Percentiles rank a stretch among this genome's conserved stretches.
These are phyloP conservation scores for Coniferiporia weirii DNA, from an alignment of 1,284 basidiomycete species.

Conservation along the genomic window DNA sequence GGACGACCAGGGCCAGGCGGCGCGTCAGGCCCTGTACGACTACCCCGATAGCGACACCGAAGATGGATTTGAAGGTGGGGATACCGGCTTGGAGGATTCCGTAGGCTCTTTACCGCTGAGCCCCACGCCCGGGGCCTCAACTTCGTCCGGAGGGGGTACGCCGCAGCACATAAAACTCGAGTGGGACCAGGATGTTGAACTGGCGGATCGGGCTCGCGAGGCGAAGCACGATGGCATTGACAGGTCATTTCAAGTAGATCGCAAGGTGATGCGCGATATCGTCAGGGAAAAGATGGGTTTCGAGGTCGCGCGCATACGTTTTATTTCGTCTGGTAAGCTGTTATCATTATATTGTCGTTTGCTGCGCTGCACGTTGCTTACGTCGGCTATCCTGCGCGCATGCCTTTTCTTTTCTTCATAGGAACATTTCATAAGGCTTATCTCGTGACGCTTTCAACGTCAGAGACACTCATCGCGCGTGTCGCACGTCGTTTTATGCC, in stretches of 20 bases:
- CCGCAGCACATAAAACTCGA: slow-evolving; percentile 6
- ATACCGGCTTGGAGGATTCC: background rate
- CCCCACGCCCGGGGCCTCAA: background rate
- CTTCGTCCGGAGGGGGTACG: background rate
- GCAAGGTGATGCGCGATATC: slow-evolving; percentile 39
- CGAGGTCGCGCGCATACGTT: slow-evolving; percentile 63
- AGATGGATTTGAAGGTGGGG: slow-evolving; percentile 1
- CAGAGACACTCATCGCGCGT: slow-evolving; percentile 59
- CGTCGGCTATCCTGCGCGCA: slow-evolving; percentile 15
- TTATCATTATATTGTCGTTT: slow-evolving; percentile 9
- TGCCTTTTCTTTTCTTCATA: slow-evolving; percentile 25
- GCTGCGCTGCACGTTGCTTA: background rate
- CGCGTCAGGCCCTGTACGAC: slow-evolving; percentile 11
- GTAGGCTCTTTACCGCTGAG: background rate
- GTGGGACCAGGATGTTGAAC: slow-evolving; percentile 16
- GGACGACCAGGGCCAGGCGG: slow-evolving; percentile 17
- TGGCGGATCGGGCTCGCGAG: slow-evolving; percentile 13
- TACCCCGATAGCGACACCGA: slow-evolving; percentile 12
- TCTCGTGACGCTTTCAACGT: slow-evolving; percentile 48
- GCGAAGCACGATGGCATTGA: slow-evolving; percentile 8
- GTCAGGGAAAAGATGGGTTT: slow-evolving; percentile 61
- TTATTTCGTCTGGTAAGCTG: slow-evolving; percentile 63
- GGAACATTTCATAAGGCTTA: slow-evolving; percentile 84
- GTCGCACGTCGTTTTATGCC: slow-evolving; percentile 81
- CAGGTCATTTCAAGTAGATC: slow-evolving; percentile 14